phyloP scores from a whole-genome alignment of 2,329 filamentous ascomycete genomes.

The Anthostomella pinea region DNA sequence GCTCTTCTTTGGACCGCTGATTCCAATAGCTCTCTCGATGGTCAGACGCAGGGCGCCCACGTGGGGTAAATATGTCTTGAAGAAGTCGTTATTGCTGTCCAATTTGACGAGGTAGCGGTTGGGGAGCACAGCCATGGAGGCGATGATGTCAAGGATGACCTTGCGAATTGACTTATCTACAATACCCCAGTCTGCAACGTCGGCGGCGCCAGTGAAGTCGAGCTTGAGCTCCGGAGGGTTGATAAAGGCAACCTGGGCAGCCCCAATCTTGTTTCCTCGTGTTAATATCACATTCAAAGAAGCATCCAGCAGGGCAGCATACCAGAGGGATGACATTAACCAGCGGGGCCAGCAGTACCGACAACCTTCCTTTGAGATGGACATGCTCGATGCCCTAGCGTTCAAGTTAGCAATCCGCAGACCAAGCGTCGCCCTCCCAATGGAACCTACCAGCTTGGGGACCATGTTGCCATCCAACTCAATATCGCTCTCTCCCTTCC shows the following conservation, averaged over 20 bases:
- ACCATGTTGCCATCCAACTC: constrained; percentile 44
- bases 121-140: constrained; percentile 44
- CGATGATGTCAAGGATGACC: constrained; percentile 42
- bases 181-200: constrained; percentile 13
- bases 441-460: constrained; percentile 39
- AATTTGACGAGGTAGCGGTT: constrained; percentile 50
- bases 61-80: constrained; percentile 44
- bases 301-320: too few relatives aligned
- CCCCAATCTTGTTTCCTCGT: too few relatives aligned
- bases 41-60: constrained; percentile 43
- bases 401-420: constrained; percentile 7
- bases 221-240: constrained; percentile 45
- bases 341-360: constrained; percentile 42
- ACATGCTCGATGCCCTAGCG: constrained; percentile 43
- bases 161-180: constrained; percentile 41
- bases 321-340: constrained; percentile 45
- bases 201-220: constrained; percentile 40
- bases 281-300: too few relatives aligned
- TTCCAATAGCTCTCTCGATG: constrained; percentile 37
- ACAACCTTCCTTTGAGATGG: constrained; percentile 42
- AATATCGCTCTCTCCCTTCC: constrained; percentile 46
- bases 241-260: constrained; percentile 47
- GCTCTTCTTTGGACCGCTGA: constrained; percentile 37
- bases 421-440: neutral
- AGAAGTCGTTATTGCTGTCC: constrained; percentile 44